Percentiles rank a stretch among this genome's conserved stretches.
Evolutionary conservation across 2,329 filamentous ascomycete genomes (phyloP).

Genomic region (Blumeria hordei): DNA sequence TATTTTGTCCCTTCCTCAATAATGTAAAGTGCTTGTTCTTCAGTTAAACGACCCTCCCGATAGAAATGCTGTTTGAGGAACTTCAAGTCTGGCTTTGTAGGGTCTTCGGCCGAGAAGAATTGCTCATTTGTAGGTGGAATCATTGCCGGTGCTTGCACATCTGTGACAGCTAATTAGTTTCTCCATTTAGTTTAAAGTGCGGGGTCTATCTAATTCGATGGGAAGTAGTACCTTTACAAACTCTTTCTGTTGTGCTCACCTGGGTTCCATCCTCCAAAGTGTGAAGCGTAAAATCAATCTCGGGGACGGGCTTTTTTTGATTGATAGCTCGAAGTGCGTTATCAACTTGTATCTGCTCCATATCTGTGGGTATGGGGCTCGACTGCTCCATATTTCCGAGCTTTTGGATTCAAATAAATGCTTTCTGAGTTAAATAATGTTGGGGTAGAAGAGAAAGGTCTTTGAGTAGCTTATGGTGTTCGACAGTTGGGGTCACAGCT

Average conservation of each 20-base stretch:
- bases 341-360: conserved; percentile 36
- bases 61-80: conserved; percentile 98
- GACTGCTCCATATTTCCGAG: conserved; percentile 13
- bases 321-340: conserved; percentile 79
- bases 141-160: conserved; percentile 93
- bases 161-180: conserved; percentile 24
- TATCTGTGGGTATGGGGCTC: conserved; percentile 6
- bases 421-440: too few species aligned
- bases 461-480: too few species aligned
- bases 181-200: not conserved
- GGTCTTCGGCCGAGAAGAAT: conserved; percentile 74
- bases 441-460: too few species aligned
- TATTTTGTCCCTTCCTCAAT: conserved; percentile 71
- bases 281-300: conserved; percentile 97
- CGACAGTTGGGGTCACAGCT: too few species aligned
- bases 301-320: conserved; percentile 84
- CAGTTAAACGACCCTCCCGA: conserved; percentile 83
- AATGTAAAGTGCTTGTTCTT: conserved; percentile 94
- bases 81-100: conserved; percentile 68
- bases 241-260: conserved; percentile 84
- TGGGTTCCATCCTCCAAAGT: conserved; percentile 94
- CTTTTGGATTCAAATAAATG: not conserved
- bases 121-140: conserved; percentile 79
- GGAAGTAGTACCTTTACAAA: conserved; percentile 66
- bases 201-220: not conserved